Evolutionary conservation across 495 filamentous ascomycete genomes (phyloP).

Genomic region (Glarea lozoyensis): DNA sequence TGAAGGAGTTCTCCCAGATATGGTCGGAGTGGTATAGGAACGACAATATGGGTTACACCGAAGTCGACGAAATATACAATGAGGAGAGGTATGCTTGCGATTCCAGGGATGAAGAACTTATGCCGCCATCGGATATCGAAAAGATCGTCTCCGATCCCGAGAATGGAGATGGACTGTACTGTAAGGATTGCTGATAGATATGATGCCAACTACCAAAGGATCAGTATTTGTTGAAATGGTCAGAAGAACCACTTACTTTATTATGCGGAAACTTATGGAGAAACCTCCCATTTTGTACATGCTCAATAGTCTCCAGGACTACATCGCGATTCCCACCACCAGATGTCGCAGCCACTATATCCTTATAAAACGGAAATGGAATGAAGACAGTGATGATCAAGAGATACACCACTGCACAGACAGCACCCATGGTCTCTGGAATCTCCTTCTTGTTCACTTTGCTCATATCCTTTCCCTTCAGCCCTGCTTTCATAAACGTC

Average conservation of each 20-base stretch:
- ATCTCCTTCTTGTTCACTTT: slow-evolving; percentile 68
- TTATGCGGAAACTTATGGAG: slow-evolving; percentile 89
- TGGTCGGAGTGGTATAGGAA: slow-evolving; percentile 72
- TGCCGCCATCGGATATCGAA: slow-evolving; percentile 99
- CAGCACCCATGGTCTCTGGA: slow-evolving; percentile 95
- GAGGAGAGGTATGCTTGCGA: slow-evolving; percentile 88
- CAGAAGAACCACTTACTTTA: slow-evolving; percentile 49
- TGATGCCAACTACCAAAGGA: slow-evolving; percentile 62
- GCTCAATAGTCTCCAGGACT: slow-evolving; percentile 46
- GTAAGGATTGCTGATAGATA: slow-evolving; percentile 92
- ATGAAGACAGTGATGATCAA: slow-evolving; percentile 83
- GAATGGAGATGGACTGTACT: slow-evolving; percentile 77
- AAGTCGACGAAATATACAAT: slow-evolving; percentile 98
- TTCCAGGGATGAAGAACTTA: slow-evolving; percentile 93
- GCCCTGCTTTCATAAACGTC: slow-evolving; percentile 76
- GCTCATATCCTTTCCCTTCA: slow-evolving; percentile 86
- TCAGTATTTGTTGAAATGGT: neutral
- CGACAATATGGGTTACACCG: slow-evolving; percentile 87
- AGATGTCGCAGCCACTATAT: slow-evolving; percentile 92
- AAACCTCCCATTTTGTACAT: slow-evolving; percentile 59
- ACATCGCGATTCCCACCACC: slow-evolving; percentile 88
- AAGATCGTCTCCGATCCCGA: slow-evolving; percentile 90
- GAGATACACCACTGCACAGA: slow-evolving; percentile 89
- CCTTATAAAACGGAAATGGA: slow-evolving; percentile 95
- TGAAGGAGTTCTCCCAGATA: slow-evolving; percentile 75